Evolutionary conservation across 106 monocot genomes (phyloP), one percentile per base, ranked within the genome.

Genomic region (Hemerocallis citrina): DNA sequence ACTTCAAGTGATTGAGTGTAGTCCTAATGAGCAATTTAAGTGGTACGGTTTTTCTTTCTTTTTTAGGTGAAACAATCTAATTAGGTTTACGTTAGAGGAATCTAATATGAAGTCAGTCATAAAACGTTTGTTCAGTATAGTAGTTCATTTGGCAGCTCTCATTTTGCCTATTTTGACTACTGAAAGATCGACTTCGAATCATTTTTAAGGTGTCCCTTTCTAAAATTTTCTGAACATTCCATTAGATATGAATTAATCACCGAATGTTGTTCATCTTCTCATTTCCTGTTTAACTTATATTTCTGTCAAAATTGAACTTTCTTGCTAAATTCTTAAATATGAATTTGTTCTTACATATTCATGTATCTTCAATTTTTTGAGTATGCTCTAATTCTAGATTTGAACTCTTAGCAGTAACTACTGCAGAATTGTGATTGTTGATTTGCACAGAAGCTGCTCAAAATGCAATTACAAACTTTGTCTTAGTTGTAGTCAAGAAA

Each of bases 401-500:
- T 8, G 41, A 12, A 29, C 52, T 70, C 45, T 52, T 38, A 54
- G 47, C 81, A 81, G 86, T 67, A 72, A 68, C 63, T 62, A 27
- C 23, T 87, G 79, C 45, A 61, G 57, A 74, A 49, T 24, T 36
- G 54, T 55, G 27, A 75, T 82, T 46, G 46, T 31, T 55, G 65
- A 73, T 60, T 72, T 82, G 45, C 68, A 63, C 52, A 65, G 78
- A 59, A 72, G 66, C 69, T 87, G 82, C 62, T 67, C 75, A 46
- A 72, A 65, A 39, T 87, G 86, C 62, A 54, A 61, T 61, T 82
- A 72, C 48, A 75, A 72, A 51, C 68, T 87, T 23, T 85, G 81
- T 48, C 44, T 74, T 41, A 62, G 64, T 52, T 85, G 81, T 61
- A 74, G 85, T 57, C 63, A 40, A 60, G 74, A 71, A 55, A 60